A percentile compares a stretch with the other conserved stretches of the same genome.
Conservation (phyloP, 139 green algal species). For the Mesotaenium endlicherianum region DNA sequence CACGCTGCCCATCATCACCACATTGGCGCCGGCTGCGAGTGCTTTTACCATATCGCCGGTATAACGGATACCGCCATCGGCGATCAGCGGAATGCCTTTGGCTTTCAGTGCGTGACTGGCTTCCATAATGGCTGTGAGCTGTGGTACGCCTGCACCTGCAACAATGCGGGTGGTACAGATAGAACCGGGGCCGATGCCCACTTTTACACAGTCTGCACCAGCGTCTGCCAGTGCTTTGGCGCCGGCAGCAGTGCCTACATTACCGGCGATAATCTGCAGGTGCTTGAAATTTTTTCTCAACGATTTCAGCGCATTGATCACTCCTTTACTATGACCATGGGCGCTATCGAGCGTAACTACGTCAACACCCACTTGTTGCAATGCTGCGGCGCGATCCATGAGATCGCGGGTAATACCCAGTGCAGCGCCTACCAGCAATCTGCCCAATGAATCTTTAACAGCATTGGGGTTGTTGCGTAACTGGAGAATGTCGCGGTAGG, state of each 20-base stretch:
- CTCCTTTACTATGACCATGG: neutral
- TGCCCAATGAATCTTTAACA: neutral
- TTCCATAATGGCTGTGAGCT: neutral
- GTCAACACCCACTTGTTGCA: neutral
- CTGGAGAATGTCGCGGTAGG: neutral
- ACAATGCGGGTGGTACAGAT: conserved; percentile 3
- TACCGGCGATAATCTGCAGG: neutral
- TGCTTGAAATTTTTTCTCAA: neutral
- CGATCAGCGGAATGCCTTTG: neutral
- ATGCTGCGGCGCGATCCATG: neutral
- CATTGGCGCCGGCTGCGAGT: too few relatives aligned
- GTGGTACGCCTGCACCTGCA: neutral
- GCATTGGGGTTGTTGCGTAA: neutral
- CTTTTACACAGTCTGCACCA: neutral
- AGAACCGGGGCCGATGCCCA: neutral
- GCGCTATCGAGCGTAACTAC: neutral
- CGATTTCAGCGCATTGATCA: neutral
- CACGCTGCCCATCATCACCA: neutral
- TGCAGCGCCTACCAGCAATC: neutral
- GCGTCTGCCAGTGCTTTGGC: neutral
- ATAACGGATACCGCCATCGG: neutral
- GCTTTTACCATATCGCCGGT: neutral
- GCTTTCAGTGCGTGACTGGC: neutral
- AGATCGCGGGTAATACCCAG: neutral
- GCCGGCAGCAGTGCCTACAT: neutral